Base-by-base conservation (phyloP, 2,329 filamentous ascomycete genomes). In the Microcyclospora pomicola region DNA sequence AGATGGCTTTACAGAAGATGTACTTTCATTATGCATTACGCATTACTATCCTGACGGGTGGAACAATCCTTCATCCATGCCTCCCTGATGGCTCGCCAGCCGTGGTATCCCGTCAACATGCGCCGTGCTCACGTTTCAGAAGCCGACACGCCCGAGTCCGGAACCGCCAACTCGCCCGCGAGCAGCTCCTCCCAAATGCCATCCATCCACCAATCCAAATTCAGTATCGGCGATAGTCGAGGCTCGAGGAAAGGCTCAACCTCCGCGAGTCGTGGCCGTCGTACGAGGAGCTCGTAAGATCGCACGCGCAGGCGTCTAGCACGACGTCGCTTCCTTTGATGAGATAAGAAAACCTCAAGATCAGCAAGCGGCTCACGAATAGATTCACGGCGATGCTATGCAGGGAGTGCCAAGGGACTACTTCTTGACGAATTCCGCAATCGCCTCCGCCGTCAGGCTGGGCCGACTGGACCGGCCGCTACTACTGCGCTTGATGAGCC, bases 361-460 rank as follows among this genome's bases (percentile, higher is more conserved):
- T 24, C 24, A 15, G 16, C 14, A 15, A 30, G 19, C 16, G 32
- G 12, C 15, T 6, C 24, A 19, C 6, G 27, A 1, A 19, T 15
- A 16, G 13, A 12, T 24, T 24, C 19, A 24, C 19, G 19, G 19
- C 7, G 19, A 24, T 24, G 19, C 19, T 24, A 24, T 24, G 19
- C 19, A 24, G 19, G 9, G 34, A 35, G 29, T 37, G 35, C 13
- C 30, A 32, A 35, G 39, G 37, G 24, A 28, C 39, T 50, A 56
- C 49, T 53, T 54, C 45, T 51, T 52, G 40, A 53, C 49, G 38
- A 54, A 45, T 31, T 43, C 49, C 42, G 55, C 53, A 24, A 55
- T 42, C 3, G 48, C 52, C 16, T 53, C 52, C 19, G 41, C 41
- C 1, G 43, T 40, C 13, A 48, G 31, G 34, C 46, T 49, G 16